phyloP scores from a whole-genome alignment of 805 yeast species.

The Suhomyces canberraensis region DNA sequence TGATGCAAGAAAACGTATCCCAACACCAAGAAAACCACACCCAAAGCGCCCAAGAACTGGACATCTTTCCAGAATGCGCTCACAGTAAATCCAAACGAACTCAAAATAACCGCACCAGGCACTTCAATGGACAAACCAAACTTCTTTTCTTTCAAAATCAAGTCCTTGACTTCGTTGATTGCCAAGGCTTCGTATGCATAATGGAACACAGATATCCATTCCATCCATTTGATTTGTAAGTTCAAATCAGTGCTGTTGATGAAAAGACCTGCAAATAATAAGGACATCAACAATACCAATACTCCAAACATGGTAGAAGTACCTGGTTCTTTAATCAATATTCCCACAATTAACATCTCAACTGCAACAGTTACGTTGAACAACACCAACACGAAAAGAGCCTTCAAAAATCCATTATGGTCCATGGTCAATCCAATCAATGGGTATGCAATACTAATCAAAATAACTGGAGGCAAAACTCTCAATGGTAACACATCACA shows the following conservation, averaged over 20 bases:
- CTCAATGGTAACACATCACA: slow-evolving; percentile 93
- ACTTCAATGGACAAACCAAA: slow-evolving; percentile 92
- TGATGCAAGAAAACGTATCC: slow-evolving; percentile 77
- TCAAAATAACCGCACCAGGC: slow-evolving; percentile 95
- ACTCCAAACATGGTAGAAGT: slow-evolving; percentile 90
- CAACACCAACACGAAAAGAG: slow-evolving; percentile 65
- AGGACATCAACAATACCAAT: slow-evolving; percentile 74
- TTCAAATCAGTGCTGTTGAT: slow-evolving; percentile 69
- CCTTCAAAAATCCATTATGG: slow-evolving; percentile 67
- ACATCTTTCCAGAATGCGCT: slow-evolving; percentile 71
- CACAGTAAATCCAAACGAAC: slow-evolving; percentile 92
- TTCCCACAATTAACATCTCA: slow-evolving; percentile 84
- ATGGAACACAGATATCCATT: slow-evolving; percentile 87
- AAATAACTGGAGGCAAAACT: slow-evolving; percentile 84
- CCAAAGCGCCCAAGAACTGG: slow-evolving; percentile 54
- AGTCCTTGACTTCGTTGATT: slow-evolving; percentile 87
- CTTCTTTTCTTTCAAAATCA: slow-evolving; percentile 81
- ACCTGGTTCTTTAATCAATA: slow-evolving; percentile 81
- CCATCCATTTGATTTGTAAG: slow-evolving; percentile 63
- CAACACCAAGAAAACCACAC: slow-evolving; percentile 52
- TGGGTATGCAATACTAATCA: slow-evolving; percentile 82
- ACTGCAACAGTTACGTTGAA: slow-evolving; percentile 86
- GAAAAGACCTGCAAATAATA: slow-evolving; percentile 90
- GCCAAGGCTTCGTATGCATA: slow-evolving; percentile 92
- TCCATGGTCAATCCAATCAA: slow-evolving; percentile 83